Percentiles rank a stretch among this genome's conserved stretches.
Conservation (phyloP, 2,329 filamentous ascomycete species). For the Paracoccidioides lutzii region DNA sequence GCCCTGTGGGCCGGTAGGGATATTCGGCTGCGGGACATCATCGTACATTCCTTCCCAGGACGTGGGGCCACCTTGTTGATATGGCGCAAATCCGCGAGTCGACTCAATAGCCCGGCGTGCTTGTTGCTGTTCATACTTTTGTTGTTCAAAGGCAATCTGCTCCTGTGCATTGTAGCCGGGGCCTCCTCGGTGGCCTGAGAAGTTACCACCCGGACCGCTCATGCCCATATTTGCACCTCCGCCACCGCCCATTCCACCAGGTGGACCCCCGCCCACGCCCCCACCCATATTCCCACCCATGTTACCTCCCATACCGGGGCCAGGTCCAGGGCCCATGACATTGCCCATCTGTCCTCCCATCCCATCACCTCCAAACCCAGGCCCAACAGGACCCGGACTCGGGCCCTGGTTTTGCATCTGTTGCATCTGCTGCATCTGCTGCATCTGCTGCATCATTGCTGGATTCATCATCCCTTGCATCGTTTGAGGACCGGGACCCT, state of each 20-base stretch:
- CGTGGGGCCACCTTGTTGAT: slow-evolving; percentile 52
- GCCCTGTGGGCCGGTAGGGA: slow-evolving; percentile 40
- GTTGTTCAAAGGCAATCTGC: slow-evolving; percentile 62
- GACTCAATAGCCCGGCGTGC: slow-evolving; percentile 39
- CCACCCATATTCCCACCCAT: slow-evolving; percentile 17
- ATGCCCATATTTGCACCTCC: slow-evolving; percentile 26
- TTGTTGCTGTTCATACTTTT: slow-evolving; percentile 63
- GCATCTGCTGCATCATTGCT: slow-evolving; percentile 62
- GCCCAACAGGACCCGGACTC: background rate
- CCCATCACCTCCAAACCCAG: slow-evolving; percentile 30
- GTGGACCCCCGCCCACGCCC: slow-evolving; percentile 19
- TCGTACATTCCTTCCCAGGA: slow-evolving; percentile 99
- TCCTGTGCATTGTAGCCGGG: slow-evolving; percentile 56
- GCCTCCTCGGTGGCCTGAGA: slow-evolving; percentile 31
- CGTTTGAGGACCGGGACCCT: slow-evolving; percentile 41
- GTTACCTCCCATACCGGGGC: slow-evolving; percentile 15
- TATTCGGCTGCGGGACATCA: slow-evolving; percentile 73
- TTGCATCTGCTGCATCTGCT: slow-evolving; percentile 54
- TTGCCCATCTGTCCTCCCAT: slow-evolving; percentile 27
- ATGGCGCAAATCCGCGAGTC: slow-evolving; percentile 26
- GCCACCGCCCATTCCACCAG: slow-evolving; percentile 3
- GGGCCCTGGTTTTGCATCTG: slow-evolving; percentile 55
- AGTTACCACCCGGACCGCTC: slow-evolving; percentile 34
- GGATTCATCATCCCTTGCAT: slow-evolving; percentile 52
- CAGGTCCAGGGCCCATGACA: slow-evolving; percentile 20